Evolutionary conservation across 805 yeast species (phyloP).

Genomic region (Schwanniomyces pseudopolymorphus): DNA sequence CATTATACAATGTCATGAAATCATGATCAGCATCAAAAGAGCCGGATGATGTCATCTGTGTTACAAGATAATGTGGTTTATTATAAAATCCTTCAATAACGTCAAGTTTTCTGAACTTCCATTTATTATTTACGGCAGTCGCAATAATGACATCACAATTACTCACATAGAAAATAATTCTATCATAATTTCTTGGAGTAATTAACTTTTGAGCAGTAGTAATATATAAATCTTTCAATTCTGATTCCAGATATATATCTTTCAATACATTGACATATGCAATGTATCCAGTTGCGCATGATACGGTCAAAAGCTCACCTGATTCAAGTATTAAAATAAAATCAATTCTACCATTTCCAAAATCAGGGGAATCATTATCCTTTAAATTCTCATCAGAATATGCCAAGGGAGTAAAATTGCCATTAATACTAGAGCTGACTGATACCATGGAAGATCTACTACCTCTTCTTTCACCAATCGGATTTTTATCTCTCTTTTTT

Average conservation of each 20-base stretch:
- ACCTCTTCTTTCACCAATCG: conserved; percentile 16
- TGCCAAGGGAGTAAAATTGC: conserved; percentile 35
- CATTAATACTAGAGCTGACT: conserved; percentile 21
- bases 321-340: conserved; percentile 51
- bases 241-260: conserved; percentile 15
- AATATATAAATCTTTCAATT: conserved; percentile 19
- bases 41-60: conserved; percentile 8
- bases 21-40: conserved; percentile 13
- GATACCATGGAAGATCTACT: conserved; percentile 28
- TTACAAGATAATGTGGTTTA: conserved; percentile 14
- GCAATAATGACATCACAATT: conserved; percentile 58
- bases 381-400: neutral
- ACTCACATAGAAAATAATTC: conserved; percentile 56
- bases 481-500: conserved; percentile 14
- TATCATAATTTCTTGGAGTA: conserved; percentile 75
- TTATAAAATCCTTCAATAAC: conserved; percentile 50
- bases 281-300: conserved; percentile 49
- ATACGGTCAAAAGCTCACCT: conserved; percentile 50
- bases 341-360: conserved; percentile 38
- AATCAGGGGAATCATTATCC: conserved; percentile 4
- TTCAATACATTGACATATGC: conserved; percentile 25
- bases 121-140: conserved; percentile 61
- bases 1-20: conserved; percentile 9
- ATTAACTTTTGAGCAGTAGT: conserved; percentile 53
- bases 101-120: conserved; percentile 57